Conservation (phyloP, 2,329 filamentous ascomycete genomes). For the Penicillium sp. region DNA sequence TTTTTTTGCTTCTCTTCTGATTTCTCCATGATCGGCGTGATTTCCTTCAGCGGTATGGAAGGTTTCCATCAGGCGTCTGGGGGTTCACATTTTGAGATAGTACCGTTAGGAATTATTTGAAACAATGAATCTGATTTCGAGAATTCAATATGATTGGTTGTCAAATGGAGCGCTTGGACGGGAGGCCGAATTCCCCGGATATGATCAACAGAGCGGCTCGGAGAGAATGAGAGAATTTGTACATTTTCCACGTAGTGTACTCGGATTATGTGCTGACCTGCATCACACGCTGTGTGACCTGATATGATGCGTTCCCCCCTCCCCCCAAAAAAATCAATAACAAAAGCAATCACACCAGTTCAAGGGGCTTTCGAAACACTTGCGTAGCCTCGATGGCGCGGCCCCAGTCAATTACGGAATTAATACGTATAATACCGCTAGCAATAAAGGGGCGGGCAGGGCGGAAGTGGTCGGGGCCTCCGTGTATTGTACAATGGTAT, state of each 20-base stretch:
- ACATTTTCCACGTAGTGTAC: background rate
- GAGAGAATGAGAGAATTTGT: background rate
- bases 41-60: background rate
- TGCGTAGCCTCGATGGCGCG: constrained; percentile 5
- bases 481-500: constrained; percentile 15
- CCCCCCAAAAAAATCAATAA: background rate
- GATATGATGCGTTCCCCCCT: background rate
- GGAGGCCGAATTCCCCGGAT: background rate
- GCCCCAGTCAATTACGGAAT: background rate
- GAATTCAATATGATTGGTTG: background rate
- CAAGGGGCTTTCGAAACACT: constrained; percentile 3
- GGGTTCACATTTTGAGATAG: background rate
- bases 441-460: background rate
- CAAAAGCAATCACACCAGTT: background rate
- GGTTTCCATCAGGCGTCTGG: background rate
- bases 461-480: background rate
- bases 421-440: background rate
- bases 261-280: background rate
- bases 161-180: background rate
- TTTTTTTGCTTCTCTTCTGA: background rate
- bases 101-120: background rate
- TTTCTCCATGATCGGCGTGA: background rate
- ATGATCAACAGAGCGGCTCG: background rate
- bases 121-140: background rate
- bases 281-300: background rate